Percentiles rank a stretch among this genome's conserved stretches.
phyloP scores from a whole-genome alignment of 164 flowering plant species.

The grape (Vitis vinifera) region ASM3070453v1 NC_081816.1:24182501-24183000 shows the following conservation, averaged over 20 bases:
- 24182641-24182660: conserved; percentile 1
- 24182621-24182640: too few relatives aligned
- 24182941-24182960: not conserved
- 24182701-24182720: conserved; percentile 30
- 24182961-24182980: not conserved
- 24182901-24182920: not conserved
- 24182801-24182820: conserved; percentile 19
- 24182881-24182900: conserved; percentile 6
- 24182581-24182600: too few relatives aligned
- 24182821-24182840: conserved; percentile 29
- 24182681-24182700: conserved; percentile 10
- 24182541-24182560: too few relatives aligned
- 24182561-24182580: too few relatives aligned
- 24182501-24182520: not conserved
- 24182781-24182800: conserved; percentile 5
- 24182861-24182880: not conserved
- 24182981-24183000: not conserved
- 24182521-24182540: not conserved
- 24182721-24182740: conserved; percentile 32
- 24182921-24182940: too few relatives aligned
- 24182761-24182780: conserved; percentile 3
- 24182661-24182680: not conserved
- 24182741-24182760: conserved; percentile 31
- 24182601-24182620: too few relatives aligned
- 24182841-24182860: conserved; percentile 5